phyloP scores from a whole-genome alignment of 148 eudicot species.

The Selenicereus undatus region DNA sequence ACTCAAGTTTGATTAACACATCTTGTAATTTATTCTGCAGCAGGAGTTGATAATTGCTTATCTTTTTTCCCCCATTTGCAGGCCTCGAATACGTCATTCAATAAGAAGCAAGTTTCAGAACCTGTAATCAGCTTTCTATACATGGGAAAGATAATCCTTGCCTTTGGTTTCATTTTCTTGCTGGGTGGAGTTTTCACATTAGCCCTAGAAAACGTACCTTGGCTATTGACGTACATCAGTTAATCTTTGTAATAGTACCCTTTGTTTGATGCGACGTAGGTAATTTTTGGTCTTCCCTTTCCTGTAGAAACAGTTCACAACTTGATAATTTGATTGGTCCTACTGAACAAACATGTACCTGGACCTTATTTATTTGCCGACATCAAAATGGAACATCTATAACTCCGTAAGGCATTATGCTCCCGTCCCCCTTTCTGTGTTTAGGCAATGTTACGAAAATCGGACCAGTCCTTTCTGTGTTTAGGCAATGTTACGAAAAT shows the following conservation, averaged over 20 bases:
- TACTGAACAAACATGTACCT: background rate
- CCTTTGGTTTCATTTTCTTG: slow-evolving; percentile 53
- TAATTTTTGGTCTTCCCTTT: background rate
- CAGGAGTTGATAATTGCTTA: background rate
- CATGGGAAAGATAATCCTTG: slow-evolving; percentile 65
- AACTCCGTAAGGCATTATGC: no score
- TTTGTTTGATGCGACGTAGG: background rate
- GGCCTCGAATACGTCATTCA: slow-evolving; percentile 30
- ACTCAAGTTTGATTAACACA: background rate
- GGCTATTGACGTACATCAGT: slow-evolving; percentile 42
- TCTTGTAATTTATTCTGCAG: background rate
- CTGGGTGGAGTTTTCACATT: slow-evolving; percentile 58
- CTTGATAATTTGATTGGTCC: background rate
- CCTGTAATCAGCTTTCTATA: slow-evolving; percentile 34
- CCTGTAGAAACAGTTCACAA: background rate
- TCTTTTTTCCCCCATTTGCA: slow-evolving; percentile 33
- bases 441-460: no score
- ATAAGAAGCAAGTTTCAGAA: slow-evolving; percentile 21
- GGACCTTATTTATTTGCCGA: background rate
- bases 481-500: no score
- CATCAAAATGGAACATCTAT: no score
- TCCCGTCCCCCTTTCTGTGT: no score
- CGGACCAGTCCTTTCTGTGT: no score
- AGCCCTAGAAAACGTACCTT: slow-evolving; percentile 71
- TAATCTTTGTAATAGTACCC: slow-evolving; percentile 29